phyloP scores from a whole-genome alignment of 2,329 filamentous ascomycete species.

The Setomelanomma holmii region DNA sequence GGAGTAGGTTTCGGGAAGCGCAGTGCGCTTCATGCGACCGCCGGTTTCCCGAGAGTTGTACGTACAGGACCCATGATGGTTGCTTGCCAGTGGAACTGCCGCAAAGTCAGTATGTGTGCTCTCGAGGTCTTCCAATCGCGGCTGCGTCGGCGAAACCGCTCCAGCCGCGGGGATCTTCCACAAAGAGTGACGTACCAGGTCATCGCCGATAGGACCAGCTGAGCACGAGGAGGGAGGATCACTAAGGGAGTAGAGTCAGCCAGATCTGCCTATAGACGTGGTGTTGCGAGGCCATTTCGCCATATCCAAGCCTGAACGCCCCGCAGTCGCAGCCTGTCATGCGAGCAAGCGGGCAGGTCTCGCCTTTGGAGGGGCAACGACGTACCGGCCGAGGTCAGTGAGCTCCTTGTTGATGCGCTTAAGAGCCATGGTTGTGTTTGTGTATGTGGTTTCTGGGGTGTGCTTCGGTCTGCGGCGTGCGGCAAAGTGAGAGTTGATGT shows the following conservation, averaged over 20 bases:
- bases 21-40: constrained; percentile 8
- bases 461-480: constrained; percentile 16
- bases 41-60: constrained; percentile 35
- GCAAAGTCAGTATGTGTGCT: constrained; percentile 37
- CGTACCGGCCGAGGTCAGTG: constrained; percentile 84
- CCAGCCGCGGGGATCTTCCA: constrained; percentile 38
- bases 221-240: constrained; percentile 99
- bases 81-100: constrained; percentile 99
- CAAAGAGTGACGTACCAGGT: constrained; percentile 76
- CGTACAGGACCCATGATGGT: constrained; percentile 99
- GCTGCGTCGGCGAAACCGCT: constrained; percentile 28
- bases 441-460: constrained; percentile 25
- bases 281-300: constrained; percentile 16
- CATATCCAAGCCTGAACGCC: constrained; percentile 29
- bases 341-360: constrained; percentile 47
- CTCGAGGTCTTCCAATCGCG: constrained; percentile 10
- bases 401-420: constrained; percentile 97
- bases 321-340: constrained; percentile 46
- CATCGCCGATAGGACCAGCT: constrained; percentile 94
- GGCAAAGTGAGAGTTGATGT: constrained; percentile 30
- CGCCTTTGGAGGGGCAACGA: constrained; percentile 29
- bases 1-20: constrained; percentile 1
- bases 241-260: constrained; percentile 61
- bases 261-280: constrained; percentile 7
- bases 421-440: constrained; percentile 72